Evolutionary conservation across 768 basidiomycete genomes (phyloP).

Genomic region (Serpula lacrymans): DNA sequence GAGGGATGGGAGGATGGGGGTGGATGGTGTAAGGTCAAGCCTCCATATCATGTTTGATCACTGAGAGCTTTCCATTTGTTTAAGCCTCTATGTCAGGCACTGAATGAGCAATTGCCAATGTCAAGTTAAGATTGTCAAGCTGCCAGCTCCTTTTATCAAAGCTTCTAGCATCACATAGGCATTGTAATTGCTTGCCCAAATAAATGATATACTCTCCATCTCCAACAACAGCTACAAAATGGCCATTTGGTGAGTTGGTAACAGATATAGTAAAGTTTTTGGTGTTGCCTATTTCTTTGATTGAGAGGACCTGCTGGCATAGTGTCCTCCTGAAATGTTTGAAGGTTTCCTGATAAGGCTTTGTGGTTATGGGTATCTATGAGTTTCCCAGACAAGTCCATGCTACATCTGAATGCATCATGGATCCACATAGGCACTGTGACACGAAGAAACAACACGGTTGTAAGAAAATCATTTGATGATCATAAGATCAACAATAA

Average conservation of each 20-base stretch:
- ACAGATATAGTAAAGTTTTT: conserved; percentile 83
- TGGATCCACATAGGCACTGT: conserved; percentile 35
- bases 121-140: conserved; percentile 83
- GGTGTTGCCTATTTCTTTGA: conserved; percentile 87
- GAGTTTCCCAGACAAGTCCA: conserved; percentile 88
- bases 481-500: conserved; percentile 9
- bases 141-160: conserved; percentile 73
- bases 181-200: conserved; percentile 87
- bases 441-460: not conserved
- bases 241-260: conserved; percentile 88
- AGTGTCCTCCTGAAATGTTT: conserved; percentile 40
- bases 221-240: conserved; percentile 89
- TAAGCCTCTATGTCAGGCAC: conserved; percentile 66
- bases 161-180: conserved; percentile 87
- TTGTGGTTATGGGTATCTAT: conserved; percentile 86
- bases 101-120: conserved; percentile 64
- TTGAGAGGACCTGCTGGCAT: conserved; percentile 67
- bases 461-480: conserved; percentile 8
- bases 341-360: conserved; percentile 78
- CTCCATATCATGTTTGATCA: conserved; percentile 89
- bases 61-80: conserved; percentile 89
- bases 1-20: conserved; percentile 78
- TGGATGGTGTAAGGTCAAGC: conserved; percentile 82
- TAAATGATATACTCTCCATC: conserved; percentile 97
- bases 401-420: conserved; percentile 87